Percentiles rank a stretch among this genome's conserved stretches.
phyloP scores from a whole-genome alignment of 2,329 filamentous ascomycete species.

The Aspergillus sp. region DNA sequence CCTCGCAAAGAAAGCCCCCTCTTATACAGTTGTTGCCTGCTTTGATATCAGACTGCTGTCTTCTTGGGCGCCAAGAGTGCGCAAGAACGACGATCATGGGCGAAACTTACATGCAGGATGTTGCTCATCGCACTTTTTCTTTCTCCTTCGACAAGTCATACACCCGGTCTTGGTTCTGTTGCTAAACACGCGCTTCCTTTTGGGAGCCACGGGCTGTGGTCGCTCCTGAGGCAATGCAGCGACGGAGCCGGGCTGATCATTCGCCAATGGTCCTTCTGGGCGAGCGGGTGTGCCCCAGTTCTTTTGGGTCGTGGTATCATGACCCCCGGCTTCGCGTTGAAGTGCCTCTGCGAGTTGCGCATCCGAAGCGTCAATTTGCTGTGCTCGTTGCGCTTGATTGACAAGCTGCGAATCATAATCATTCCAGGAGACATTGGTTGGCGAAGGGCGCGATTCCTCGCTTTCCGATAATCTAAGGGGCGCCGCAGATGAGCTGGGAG shows the following conservation, averaged over 20 bases:
- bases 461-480: slow-evolving; percentile 28
- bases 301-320: slow-evolving; percentile 34
- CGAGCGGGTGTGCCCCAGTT: slow-evolving; percentile 34
- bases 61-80: neutral
- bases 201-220: slow-evolving; percentile 38
- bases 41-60: slow-evolving; percentile 8
- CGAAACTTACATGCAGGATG: slow-evolving; percentile 79
- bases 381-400: slow-evolving; percentile 48
- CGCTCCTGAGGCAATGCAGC: slow-evolving; percentile 34
- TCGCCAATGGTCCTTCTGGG: slow-evolving; percentile 35
- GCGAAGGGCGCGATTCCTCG: slow-evolving; percentile 26
- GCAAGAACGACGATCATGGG: slow-evolving; percentile 6
- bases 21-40: slow-evolving; percentile 84
- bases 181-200: slow-evolving; percentile 66
- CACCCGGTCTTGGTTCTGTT: slow-evolving; percentile 96
- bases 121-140: slow-evolving; percentile 97
- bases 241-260: slow-evolving; percentile 32
- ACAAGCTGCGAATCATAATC: slow-evolving; percentile 42
- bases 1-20: slow-evolving; percentile 86
- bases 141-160: slow-evolving; percentile 83
- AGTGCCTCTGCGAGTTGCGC: slow-evolving; percentile 53
- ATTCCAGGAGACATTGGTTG: slow-evolving; percentile 34
- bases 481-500: slow-evolving; percentile 18
- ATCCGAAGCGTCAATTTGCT: slow-evolving; percentile 48
- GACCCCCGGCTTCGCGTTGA: slow-evolving; percentile 48